Evolutionary conservation across 2,329 filamentous ascomycete species (phyloP).

Genomic region (Ceratocystis ficicola): DNA sequence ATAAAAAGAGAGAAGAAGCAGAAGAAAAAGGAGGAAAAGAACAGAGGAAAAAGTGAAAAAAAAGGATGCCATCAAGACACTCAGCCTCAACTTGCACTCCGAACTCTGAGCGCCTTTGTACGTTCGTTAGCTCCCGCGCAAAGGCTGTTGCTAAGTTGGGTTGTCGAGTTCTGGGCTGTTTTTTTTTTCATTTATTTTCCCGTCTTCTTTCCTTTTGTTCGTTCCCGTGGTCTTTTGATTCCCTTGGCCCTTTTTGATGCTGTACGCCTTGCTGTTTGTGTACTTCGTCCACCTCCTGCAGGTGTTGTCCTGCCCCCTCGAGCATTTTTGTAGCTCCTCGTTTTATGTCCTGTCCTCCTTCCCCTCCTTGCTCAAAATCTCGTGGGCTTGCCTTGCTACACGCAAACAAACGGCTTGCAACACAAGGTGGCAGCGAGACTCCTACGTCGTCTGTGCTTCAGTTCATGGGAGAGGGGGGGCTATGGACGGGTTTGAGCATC

Average conservation of each 20-base stretch:
- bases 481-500: conserved; percentile 4
- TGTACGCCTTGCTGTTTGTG: too few species aligned
- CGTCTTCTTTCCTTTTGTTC: too few species aligned
- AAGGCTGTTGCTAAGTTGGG: not conserved
- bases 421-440: conserved; percentile 3
- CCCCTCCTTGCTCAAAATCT: not conserved
- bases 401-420: not conserved
- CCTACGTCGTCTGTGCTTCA: conserved; percentile 9
- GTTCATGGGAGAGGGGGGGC: not conserved
- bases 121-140: not conserved
- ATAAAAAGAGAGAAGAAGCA: not conserved
- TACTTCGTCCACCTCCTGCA: not conserved
- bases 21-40: not conserved
- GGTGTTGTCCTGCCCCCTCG: not conserved
- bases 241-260: too few species aligned
- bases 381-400: not conserved
- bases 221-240: too few species aligned
- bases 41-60: not conserved
- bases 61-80: not conserved
- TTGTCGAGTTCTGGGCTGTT: not conserved
- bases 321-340: too few species aligned
- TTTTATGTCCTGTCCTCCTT: not conserved
- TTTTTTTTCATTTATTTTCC: not conserved
- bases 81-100: not conserved
- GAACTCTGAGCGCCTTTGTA: not conserved